Evolutionary conservation across 768 basidiomycete species (phyloP).

Genomic region (Naganishia vaughanmartiniae): DNA sequence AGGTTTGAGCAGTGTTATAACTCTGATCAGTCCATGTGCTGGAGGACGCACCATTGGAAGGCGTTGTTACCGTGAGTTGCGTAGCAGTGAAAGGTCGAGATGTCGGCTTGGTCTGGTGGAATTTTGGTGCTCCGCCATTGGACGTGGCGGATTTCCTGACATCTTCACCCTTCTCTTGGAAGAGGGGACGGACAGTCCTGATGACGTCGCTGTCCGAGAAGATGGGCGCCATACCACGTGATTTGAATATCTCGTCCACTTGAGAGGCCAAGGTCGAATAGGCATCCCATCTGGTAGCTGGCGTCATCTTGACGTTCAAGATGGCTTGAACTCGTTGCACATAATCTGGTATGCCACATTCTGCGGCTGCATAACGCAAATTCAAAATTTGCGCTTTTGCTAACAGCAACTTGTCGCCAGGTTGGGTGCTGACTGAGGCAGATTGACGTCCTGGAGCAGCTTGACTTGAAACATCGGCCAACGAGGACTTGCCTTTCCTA

Average conservation of each 20-base stretch:
- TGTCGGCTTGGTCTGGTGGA: neutral
- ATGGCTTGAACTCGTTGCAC: neutral
- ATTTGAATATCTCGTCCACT: neutral
- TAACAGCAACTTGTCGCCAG: neutral
- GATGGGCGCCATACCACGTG: neutral
- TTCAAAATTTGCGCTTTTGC: slow-evolving; percentile 6
- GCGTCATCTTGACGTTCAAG: neutral
- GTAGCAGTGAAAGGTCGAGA: neutral
- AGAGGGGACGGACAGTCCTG: neutral
- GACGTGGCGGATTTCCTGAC: neutral
- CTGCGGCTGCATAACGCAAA: slow-evolving; percentile 15
- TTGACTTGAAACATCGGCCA: neutral
- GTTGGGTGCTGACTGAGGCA: neutral
- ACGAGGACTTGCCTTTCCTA: neutral
- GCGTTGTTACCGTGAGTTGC: neutral
- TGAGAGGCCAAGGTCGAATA: neutral
- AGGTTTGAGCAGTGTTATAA: neutral
- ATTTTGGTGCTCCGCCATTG: neutral
- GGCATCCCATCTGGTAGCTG: slow-evolving; percentile 4
- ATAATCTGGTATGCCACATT: neutral
- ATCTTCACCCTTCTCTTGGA: neutral
- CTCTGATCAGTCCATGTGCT: neutral
- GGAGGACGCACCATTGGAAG: neutral
- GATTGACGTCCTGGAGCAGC: neutral
- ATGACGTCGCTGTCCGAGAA: neutral